A percentile compares a stretch with the other conserved stretches of the same genome.
phyloP scores from a whole-genome alignment of 2,329 filamentous ascomycete species.

The Thelonectria rubi region DNA sequence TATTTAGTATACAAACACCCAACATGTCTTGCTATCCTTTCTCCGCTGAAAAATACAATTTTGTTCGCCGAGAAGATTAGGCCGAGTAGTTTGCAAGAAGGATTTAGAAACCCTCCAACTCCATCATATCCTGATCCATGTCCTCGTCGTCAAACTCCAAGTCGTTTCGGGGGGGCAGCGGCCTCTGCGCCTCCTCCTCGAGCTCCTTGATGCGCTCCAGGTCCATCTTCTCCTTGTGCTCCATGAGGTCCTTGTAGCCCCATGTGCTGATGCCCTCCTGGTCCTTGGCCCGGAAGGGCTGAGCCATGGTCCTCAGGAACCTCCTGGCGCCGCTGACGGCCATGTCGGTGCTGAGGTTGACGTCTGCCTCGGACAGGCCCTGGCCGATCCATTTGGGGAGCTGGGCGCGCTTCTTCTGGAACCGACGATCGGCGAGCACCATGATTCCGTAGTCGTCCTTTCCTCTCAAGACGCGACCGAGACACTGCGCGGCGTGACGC shows the following conservation, averaged over 20 bases:
- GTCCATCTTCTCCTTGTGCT: conserved; percentile 79
- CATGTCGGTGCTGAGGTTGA: conserved; percentile 95
- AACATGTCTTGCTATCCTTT: background rate
- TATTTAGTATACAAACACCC: background rate
- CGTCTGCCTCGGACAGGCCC: conserved; percentile 83
- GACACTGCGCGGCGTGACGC: conserved; percentile 96
- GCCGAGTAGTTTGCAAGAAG: background rate
- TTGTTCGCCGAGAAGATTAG: background rate
- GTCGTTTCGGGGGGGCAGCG: conserved; percentile 46
- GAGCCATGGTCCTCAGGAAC: conserved; percentile 90
- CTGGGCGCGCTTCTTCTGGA: conserved; percentile 89
- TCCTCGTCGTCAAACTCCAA: conserved; percentile 64
- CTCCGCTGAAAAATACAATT: background rate
- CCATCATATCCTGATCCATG: conserved; percentile 65
- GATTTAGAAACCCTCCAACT: conserved; percentile 51
- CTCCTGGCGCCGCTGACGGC: conserved; percentile 87
- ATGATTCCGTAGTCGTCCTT: conserved; percentile 99
- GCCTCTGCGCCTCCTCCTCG: conserved; percentile 53
- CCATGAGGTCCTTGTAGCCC: conserved; percentile 80
- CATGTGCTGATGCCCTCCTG: conserved; percentile 95
- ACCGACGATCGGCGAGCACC: conserved; percentile 94
- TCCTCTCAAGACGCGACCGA: conserved; percentile 91
- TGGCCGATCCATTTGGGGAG: conserved; percentile 97
- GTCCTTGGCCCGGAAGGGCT: conserved; percentile 82
- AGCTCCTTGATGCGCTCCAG: conserved; percentile 73